Percentiles rank a stretch among this genome's conserved stretches.
These are phyloP conservation scores for Xylogone sp. DNA, from an alignment of 2,329 filamentous ascomycete genomes.

Conservation along the genomic window DNA sequence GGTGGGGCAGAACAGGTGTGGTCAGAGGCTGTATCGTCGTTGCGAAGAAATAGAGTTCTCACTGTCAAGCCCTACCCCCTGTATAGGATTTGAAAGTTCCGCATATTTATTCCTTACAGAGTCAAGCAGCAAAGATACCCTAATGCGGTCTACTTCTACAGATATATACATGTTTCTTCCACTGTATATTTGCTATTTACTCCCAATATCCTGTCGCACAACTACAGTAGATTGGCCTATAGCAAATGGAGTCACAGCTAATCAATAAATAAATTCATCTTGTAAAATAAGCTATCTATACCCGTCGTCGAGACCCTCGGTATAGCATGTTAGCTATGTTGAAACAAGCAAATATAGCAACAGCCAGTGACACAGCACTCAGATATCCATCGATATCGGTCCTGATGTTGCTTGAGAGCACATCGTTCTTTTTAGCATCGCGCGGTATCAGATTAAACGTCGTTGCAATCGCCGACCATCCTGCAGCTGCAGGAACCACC, in stretches of 20 bases:
- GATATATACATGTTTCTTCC: too few relatives aligned
- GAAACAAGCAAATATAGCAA: conserved; percentile 11
- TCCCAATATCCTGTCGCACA: too few relatives aligned
- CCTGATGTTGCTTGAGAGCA: conserved; percentile 8
- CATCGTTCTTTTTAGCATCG: conserved; percentile 8
- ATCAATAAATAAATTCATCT: conserved; percentile 3
- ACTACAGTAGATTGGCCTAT: background rate
- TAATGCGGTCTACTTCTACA: too few relatives aligned
- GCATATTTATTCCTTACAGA: background rate
- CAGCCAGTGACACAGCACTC: conserved; percentile 10
- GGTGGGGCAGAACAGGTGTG: conserved; percentile 36
- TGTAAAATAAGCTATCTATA: conserved; percentile 7
- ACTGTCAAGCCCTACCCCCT: background rate
- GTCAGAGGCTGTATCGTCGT: conserved; percentile 36
- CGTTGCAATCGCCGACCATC: conserved; percentile 12
- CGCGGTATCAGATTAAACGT: conserved; percentile 12
- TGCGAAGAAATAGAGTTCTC: conserved; percentile 24
- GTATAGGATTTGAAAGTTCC: background rate
- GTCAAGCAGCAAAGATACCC: background rate
- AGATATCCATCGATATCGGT: conserved; percentile 9
- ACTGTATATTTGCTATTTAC: too few relatives aligned
- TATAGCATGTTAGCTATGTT: conserved; percentile 9
- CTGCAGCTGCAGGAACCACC: conserved; percentile 11
- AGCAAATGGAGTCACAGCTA: background rate
- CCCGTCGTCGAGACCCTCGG: conserved; percentile 3